Conservation (phyloP, 2,329 filamentous ascomycete species). For the Xylariales sp. region DNA sequence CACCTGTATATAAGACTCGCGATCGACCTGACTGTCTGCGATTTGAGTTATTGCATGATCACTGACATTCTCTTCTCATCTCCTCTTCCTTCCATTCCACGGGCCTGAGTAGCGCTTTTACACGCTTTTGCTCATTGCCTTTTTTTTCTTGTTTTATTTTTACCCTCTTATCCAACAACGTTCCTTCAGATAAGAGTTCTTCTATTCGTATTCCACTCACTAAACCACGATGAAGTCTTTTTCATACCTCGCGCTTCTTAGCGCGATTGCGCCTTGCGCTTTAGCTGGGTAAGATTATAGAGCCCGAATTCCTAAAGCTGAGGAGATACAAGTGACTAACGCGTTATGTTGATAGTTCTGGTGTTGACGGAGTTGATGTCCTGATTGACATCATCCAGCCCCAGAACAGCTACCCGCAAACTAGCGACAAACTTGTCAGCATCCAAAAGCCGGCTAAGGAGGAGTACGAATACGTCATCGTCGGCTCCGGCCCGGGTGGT, state of each 20-base stretch:
- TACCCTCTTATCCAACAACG: not conserved
- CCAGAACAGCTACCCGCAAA: slow-evolving; percentile 43
- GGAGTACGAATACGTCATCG: slow-evolving; percentile 71
- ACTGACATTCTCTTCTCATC: slow-evolving; percentile 31
- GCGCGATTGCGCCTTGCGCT: slow-evolving; percentile 37
- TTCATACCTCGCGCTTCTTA: slow-evolving; percentile 41
- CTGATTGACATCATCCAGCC: slow-evolving; percentile 39
- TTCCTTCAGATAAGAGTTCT: slow-evolving; percentile 9
- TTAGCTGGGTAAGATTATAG: slow-evolving; percentile 30
- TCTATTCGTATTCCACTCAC: slow-evolving; percentile 17
- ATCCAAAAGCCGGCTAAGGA: slow-evolving; percentile 35
- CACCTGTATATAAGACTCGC: slow-evolving; percentile 36
- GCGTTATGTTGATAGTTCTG: slow-evolving; percentile 14
- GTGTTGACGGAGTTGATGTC: slow-evolving; percentile 36
- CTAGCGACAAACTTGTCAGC: slow-evolving; percentile 36
- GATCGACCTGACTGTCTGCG: slow-evolving; percentile 17
- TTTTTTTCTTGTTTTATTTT: slow-evolving; percentile 3
- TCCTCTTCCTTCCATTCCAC: slow-evolving; percentile 22
- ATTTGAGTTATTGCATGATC: slow-evolving; percentile 10
- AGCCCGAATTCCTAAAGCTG: not conserved
- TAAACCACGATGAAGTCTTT: slow-evolving; percentile 40
- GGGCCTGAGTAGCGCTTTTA: slow-evolving; percentile 26
- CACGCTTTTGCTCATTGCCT: slow-evolving; percentile 26
- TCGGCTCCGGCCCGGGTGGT: slow-evolving; percentile 72
- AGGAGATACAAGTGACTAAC: slow-evolving; percentile 13